These are phyloP conservation scores for Arthrobotrys sphaeroides DNA, from an alignment of 2,329 filamentous ascomycete genomes.

Conservation along the genomic window DNA sequence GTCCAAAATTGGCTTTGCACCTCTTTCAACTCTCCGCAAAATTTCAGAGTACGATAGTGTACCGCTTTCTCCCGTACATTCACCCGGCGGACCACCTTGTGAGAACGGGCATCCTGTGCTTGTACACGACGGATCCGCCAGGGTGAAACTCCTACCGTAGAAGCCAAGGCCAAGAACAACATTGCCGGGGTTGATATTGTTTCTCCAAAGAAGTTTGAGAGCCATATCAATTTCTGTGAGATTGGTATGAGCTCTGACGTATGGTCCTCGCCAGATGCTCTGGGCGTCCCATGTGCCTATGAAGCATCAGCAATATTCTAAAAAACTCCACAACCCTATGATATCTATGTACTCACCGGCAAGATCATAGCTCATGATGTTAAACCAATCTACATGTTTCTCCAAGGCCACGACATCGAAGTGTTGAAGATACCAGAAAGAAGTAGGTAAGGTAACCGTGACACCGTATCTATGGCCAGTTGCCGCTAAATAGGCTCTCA, in stretches of 20 bases:
- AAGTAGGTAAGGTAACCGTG: conserved; percentile 57
- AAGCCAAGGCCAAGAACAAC: conserved; percentile 55
- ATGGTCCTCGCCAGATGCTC: conserved; percentile 23
- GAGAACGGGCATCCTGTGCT: conserved; percentile 56
- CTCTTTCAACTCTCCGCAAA: conserved; percentile 43
- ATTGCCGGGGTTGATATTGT: conserved; percentile 39
- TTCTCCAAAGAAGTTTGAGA: conserved; percentile 59
- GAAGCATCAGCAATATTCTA: not conserved
- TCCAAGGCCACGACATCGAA: conserved; percentile 58
- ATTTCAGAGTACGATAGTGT: conserved; percentile 10
- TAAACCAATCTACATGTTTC: conserved; percentile 59
- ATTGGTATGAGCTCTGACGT: conserved; percentile 58
- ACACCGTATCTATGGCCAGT: not conserved
- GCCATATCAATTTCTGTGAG: conserved; percentile 59
- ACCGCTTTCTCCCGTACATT: conserved; percentile 9
- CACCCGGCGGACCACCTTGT: not conserved
- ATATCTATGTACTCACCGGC: conserved; percentile 58
- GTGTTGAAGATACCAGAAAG: conserved; percentile 58
- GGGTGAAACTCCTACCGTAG: conserved; percentile 55
- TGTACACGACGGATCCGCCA: conserved; percentile 55
- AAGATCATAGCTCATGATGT: conserved; percentile 58
- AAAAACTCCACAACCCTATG: not conserved
- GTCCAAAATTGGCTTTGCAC: conserved; percentile 57
- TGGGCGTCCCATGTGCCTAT: conserved; percentile 41
- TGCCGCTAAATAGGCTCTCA: not conserved